Conservation (phyloP, 129 eudicot species). For the Escallonia herrerae region DNA sequence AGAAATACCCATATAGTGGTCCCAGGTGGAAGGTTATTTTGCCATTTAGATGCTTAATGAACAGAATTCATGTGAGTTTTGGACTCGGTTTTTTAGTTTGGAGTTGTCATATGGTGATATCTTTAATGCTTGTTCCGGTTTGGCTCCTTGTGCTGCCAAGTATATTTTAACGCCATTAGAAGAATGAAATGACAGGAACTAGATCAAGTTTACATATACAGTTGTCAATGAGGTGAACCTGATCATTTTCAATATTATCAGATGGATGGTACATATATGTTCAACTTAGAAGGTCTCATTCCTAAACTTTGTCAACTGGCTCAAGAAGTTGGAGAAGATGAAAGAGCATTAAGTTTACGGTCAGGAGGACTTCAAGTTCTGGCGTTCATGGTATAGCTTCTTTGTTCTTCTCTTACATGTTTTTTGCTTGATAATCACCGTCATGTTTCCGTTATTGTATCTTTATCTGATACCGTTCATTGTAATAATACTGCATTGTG, state of each 20-base stretch:
- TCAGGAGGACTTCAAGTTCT: conserved; percentile 77
- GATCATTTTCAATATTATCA: conserved; percentile 12
- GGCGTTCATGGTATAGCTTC: conserved; percentile 53
- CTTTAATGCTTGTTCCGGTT: background rate
- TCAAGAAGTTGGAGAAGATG: conserved; percentile 77
- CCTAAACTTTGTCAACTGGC: conserved; percentile 73
- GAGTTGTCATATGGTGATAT: background rate
- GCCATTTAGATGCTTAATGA: background rate
- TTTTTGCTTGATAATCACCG: background rate
- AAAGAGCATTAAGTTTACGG: conserved; percentile 52
- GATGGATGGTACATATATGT: conserved; percentile 67
- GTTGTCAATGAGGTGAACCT: conserved; percentile 2
- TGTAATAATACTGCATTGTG: too few relatives aligned
- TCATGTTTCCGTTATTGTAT: background rate
- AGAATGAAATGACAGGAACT: background rate
- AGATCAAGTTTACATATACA: background rate
- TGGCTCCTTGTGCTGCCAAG: background rate
- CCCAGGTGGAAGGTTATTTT: background rate
- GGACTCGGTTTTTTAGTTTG: background rate
- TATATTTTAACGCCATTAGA: background rate
- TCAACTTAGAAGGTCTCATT: conserved; percentile 79
- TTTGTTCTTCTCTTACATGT: conserved; percentile 10
- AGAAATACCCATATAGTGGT: background rate
- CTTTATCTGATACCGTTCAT: background rate
- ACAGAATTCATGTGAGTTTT: background rate